These are phyloP conservation scores for Adiantum capillusveneris DNA, from an alignment of 75 land plant genomes.

Conservation along the genomic window DNA sequence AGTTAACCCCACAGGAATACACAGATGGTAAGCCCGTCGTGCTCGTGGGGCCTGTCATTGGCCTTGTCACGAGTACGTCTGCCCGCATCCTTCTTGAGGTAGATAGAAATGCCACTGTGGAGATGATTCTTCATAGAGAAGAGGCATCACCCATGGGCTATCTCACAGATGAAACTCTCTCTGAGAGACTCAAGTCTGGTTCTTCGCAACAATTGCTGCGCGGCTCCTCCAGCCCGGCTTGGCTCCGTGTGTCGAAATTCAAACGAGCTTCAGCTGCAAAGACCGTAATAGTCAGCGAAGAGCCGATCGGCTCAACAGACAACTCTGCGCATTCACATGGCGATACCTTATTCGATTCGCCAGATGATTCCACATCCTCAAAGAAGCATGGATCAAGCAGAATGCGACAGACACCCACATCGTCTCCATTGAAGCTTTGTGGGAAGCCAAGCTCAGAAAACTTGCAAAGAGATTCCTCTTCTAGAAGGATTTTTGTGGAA, in stretches of 20 bases:
- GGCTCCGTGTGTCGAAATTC: no score
- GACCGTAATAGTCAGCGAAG: no score
- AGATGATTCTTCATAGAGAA: conserved; percentile 2
- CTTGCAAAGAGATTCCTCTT: background rate
- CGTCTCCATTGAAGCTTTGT: background rate
- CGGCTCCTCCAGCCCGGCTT: no score
- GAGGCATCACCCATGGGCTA: background rate
- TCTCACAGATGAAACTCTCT: background rate
- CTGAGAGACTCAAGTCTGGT: no score
- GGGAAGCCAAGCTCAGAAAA: conserved; percentile 2
- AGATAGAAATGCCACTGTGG: conserved; percentile 6
- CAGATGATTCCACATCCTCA: no score
- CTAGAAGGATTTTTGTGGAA: background rate
- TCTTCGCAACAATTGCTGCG: no score
- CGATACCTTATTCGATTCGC: no score
- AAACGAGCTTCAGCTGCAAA: no score
- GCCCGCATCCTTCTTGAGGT: conserved; percentile 35
- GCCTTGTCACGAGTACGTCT: conserved; percentile 25
- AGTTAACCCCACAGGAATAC: background rate
- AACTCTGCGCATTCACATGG: no score
- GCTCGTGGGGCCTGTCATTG: conserved; percentile 41
- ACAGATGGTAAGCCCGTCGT: background rate
- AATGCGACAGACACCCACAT: no score
- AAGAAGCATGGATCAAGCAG: no score
- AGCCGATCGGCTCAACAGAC: no score